Evolutionary conservation across 2,329 filamentous ascomycete genomes (phyloP).

Genomic region (Cladosporium sp.): DNA sequence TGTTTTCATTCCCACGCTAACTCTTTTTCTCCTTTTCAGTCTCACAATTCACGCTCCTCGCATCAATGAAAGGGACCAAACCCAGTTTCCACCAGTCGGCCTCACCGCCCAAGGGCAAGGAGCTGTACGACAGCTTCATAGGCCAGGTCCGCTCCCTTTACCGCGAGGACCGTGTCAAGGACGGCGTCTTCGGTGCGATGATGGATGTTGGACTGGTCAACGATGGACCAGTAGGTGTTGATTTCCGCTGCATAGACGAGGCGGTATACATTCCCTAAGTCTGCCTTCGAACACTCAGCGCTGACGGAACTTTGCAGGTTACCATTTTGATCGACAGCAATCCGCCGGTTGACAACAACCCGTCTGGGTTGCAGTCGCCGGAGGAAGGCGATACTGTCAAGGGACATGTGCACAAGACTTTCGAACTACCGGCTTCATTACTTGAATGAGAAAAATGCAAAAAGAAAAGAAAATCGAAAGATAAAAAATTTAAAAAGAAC

Average conservation of each 20-base stretch:
- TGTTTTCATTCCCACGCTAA: background rate
- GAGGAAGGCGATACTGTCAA: conserved; percentile 27
- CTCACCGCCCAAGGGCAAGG: conserved; percentile 69
- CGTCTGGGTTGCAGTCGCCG: conserved; percentile 24
- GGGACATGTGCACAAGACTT: conserved; percentile 30
- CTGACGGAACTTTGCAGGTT: conserved; percentile 33
- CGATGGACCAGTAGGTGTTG: conserved; percentile 66
- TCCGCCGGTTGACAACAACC: conserved; percentile 38
- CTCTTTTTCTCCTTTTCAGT: conserved; percentile 50
- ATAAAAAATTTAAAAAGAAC: background rate
- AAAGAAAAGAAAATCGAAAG: background rate
- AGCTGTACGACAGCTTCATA: conserved; percentile 80
- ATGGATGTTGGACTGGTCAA: conserved; percentile 96
- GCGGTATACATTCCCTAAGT: conserved; percentile 39
- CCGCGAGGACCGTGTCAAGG: conserved; percentile 69
- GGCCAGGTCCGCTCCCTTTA: conserved; percentile 70
- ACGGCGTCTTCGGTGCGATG: conserved; percentile 98
- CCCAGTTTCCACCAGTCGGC: conserved; percentile 92
- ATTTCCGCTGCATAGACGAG: conserved; percentile 53
- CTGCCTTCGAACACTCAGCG: background rate
- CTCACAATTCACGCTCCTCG: conserved; percentile 92
- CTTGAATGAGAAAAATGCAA: conserved; percentile 26
- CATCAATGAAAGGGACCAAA: conserved; percentile 89
- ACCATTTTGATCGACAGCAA: conserved; percentile 46
- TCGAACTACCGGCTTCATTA: conserved; percentile 31